A percentile compares a stretch with the other conserved stretches of the same genome.
phyloP scores from a whole-genome alignment of 306 rosid genomes.

The Glycine tomentella region DNA sequence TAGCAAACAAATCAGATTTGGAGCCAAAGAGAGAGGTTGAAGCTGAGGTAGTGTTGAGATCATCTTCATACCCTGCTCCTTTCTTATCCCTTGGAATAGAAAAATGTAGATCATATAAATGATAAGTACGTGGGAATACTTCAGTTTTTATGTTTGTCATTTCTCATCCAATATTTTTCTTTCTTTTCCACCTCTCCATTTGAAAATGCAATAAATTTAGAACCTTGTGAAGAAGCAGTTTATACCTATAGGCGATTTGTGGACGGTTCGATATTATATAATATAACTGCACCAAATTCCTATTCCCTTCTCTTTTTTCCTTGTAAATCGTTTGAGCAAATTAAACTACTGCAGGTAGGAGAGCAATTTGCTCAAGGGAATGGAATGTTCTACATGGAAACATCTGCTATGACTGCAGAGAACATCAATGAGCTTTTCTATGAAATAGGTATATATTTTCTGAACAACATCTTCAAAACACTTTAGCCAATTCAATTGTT shows the following conservation, averaged over 20 bases:
- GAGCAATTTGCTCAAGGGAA: conserved; percentile 78
- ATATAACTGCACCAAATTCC: neutral
- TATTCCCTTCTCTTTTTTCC: conserved; percentile 1
- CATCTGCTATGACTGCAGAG: conserved; percentile 85
- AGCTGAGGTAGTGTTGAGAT: conserved; percentile 61
- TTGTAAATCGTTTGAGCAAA: conserved; percentile 28
- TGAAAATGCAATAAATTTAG: conserved; percentile 2
- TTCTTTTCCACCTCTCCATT: conserved; percentile 3
- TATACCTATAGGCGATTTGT: neutral
- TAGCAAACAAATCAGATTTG: conserved; percentile 81
- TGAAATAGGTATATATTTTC: conserved; percentile 68
- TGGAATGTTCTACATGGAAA: conserved; percentile 84
- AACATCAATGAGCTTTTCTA: conserved; percentile 82
- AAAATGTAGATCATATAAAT: neutral
- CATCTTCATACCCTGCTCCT: neutral
- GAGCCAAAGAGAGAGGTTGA: conserved; percentile 72
- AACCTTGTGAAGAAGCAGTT: neutral
- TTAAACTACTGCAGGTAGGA: conserved; percentile 63
- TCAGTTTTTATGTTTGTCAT: neutral
- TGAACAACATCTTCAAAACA: neutral
- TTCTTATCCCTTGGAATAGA: neutral
- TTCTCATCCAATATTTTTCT: neutral
- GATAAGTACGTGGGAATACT: neutral
- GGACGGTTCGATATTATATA: no score
- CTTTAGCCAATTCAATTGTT: neutral